These are phyloP conservation scores for Phytophthora pseudosyringae DNA, from an alignment of 352 stramenopile species.

Conservation along the genomic window DNA sequence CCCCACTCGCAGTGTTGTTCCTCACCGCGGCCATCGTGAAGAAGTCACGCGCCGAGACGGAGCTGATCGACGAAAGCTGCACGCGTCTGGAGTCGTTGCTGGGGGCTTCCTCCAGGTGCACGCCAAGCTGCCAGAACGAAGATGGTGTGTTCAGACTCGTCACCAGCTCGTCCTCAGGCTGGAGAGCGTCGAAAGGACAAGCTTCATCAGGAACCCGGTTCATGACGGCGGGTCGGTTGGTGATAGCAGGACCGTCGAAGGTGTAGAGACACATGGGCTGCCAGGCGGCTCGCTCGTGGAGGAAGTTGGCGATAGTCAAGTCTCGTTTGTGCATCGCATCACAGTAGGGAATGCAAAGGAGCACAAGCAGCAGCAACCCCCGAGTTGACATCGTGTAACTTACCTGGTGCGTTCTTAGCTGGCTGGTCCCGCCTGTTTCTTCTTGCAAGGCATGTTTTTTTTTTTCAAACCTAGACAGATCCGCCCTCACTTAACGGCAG, in stretches of 20 bases:
- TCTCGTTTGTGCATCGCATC: neutral
- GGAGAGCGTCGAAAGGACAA: conserved; percentile 73
- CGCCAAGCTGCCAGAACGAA: conserved; percentile 50
- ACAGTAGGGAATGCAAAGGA: conserved; percentile 4
- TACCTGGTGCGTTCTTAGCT: neutral
- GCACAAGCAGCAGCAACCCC: conserved; percentile 11
- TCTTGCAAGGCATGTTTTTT: conserved; percentile 13
- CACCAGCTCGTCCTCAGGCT: conserved; percentile 57
- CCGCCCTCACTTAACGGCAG: neutral
- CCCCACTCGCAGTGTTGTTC: conserved; percentile 4
- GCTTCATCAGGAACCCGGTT: conserved; percentile 23
- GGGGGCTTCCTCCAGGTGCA: conserved; percentile 42
- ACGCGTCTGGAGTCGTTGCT: conserved; percentile 39
- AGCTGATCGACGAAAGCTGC: conserved; percentile 61
- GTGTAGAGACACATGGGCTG: conserved; percentile 47
- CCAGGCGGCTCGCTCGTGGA: conserved; percentile 28
- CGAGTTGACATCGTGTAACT: neutral
- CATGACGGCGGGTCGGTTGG: conserved; percentile 1
- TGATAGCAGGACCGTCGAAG: conserved; percentile 32
- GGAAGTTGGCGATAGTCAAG: conserved; percentile 29
- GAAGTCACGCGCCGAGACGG: conserved; percentile 59
- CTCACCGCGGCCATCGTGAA: conserved; percentile 43
- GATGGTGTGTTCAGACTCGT: conserved; percentile 40
- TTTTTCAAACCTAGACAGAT: neutral
- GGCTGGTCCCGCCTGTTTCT: conserved; percentile 18